These are phyloP conservation scores for Rhynchospora tenuis DNA, from an alignment of 176 grass and related monocot genomes.

Conservation along the genomic window DNA sequence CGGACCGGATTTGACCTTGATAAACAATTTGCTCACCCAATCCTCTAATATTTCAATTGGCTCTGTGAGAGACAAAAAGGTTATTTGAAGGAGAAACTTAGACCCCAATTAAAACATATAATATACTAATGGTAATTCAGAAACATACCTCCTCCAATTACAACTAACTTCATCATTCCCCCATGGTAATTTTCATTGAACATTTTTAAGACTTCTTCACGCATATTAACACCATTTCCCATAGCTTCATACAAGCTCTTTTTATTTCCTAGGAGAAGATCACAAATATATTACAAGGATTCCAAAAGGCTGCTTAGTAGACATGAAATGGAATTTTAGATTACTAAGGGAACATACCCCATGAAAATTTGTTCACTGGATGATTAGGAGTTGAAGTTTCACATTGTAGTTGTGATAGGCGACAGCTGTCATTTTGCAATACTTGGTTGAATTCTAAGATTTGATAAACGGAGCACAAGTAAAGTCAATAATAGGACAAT, in stretches of 20 bases:
- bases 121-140: background rate
- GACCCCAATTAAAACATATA: background rate
- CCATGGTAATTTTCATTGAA: constrained; percentile 70
- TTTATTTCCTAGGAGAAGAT: constrained; percentile 58
- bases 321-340: background rate
- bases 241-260: constrained; percentile 86
- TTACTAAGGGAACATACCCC: constrained; percentile 54
- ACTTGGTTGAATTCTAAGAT: constrained; percentile 20
- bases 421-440: constrained; percentile 70
- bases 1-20: constrained; percentile 72
- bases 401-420: constrained; percentile 80
- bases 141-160: constrained; percentile 84
- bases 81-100: background rate
- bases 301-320: constrained; percentile 11
- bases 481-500: background rate
- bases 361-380: constrained; percentile 85
- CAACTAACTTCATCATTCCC: constrained; percentile 83
- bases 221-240: constrained; percentile 83
- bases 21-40: constrained; percentile 82
- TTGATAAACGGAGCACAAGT: background rate
- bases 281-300: constrained; percentile 31
- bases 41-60: constrained; percentile 74
- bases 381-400: constrained; percentile 62
- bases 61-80: constrained; percentile 47
- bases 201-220: constrained; percentile 83